Evolutionary conservation across 2,329 filamentous ascomycete species (phyloP).

Genomic region (Ophiostoma tasmaniense): DNA sequence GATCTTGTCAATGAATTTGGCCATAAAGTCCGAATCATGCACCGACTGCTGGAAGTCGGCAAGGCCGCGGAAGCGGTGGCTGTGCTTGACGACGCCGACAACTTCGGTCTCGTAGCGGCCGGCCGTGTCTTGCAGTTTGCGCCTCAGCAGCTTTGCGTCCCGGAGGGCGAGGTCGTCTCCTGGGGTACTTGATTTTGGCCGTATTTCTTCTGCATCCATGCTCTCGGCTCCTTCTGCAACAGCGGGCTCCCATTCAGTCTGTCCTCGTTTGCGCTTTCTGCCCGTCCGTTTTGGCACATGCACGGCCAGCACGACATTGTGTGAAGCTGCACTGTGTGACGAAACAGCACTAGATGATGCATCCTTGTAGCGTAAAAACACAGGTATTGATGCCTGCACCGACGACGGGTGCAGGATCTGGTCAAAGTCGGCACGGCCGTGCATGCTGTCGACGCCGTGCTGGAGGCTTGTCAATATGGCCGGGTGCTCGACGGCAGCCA

Average conservation of each 20-base stretch:
- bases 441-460: conserved; percentile 35
- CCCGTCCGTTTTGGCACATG: conserved; percentile 82
- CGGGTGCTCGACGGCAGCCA: conserved; percentile 38
- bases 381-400: conserved; percentile 45
- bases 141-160: conserved; percentile 46
- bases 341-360: conserved; percentile 68
- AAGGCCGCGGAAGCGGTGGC: conserved; percentile 76
- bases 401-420: conserved; percentile 40
- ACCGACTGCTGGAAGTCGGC: conserved; percentile 82
- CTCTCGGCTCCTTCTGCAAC: background rate
- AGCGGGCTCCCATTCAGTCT: conserved; percentile 38
- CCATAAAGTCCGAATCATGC: conserved; percentile 58
- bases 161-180: conserved; percentile 30
- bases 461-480: conserved; percentile 34
- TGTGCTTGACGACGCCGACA: conserved; percentile 65
- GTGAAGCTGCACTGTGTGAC: conserved; percentile 66
- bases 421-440: conserved; percentile 30
- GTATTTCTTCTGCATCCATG: background rate
- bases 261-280: conserved; percentile 75
- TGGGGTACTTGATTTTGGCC: background rate
- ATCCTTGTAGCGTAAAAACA: conserved; percentile 75
- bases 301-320: conserved; percentile 79
- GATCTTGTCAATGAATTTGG: conserved; percentile 61
- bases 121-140: conserved; percentile 62
- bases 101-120: conserved; percentile 59